Conservation (phyloP, 1,139 yeast genomes). For the Zygosaccharomyces sapae region DNA sequence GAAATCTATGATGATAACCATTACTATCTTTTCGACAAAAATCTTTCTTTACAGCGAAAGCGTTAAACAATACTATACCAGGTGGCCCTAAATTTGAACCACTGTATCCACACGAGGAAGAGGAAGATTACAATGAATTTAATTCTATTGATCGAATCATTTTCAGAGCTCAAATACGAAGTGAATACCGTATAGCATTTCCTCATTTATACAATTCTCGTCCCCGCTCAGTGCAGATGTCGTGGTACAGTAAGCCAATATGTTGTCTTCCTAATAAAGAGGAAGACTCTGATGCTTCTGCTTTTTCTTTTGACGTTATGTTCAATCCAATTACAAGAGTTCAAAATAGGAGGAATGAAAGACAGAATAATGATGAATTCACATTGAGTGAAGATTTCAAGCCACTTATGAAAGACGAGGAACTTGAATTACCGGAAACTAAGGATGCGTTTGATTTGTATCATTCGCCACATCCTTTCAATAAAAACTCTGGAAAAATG, state of each 20-base stretch:
- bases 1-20: slow-evolving; percentile 51
- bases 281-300: slow-evolving; percentile 48
- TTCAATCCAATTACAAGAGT: slow-evolving; percentile 55
- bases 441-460: slow-evolving; percentile 60
- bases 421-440: slow-evolving; percentile 47
- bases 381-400: slow-evolving; percentile 40
- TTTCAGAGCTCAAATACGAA: slow-evolving; percentile 67
- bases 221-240: slow-evolving; percentile 58
- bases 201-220: slow-evolving; percentile 81
- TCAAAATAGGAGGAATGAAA: slow-evolving; percentile 25
- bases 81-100: slow-evolving; percentile 98
- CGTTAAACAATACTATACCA: slow-evolving; percentile 78
- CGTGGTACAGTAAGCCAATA: slow-evolving; percentile 62
- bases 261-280: slow-evolving; percentile 46
- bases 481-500: slow-evolving; percentile 63
- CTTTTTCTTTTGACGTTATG: slow-evolving; percentile 52
- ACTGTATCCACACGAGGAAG: slow-evolving; percentile 61
- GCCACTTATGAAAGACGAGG: slow-evolving; percentile 49
- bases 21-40: slow-evolving; percentile 67
- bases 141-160: slow-evolving; percentile 84
- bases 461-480: slow-evolving; percentile 85
- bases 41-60: slow-evolving; percentile 85
- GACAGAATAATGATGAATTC: slow-evolving; percentile 34
- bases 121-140: slow-evolving; percentile 85
- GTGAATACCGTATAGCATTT: slow-evolving; percentile 81